Conservation (phyloP, 306 rosid species). For the Casuarina cunninghamiana region DNA sequence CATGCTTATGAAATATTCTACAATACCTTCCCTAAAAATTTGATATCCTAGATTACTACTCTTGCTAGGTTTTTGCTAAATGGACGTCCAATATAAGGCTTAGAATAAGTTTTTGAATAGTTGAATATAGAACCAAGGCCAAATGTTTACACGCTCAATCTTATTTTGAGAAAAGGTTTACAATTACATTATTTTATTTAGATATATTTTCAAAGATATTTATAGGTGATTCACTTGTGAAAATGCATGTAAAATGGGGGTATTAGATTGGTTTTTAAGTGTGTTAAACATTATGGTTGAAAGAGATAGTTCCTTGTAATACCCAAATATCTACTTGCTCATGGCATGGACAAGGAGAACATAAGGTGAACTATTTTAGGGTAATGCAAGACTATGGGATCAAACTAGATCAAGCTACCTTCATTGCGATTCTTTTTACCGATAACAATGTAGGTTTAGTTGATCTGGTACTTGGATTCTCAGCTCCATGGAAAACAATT, state of each 20-base stretch:
- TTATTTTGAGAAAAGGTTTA: constrained; percentile 72
- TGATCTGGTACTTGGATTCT: constrained; percentile 54
- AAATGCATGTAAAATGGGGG: constrained; percentile 82
- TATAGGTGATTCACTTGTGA: constrained; percentile 57
- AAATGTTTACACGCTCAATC: constrained; percentile 57
- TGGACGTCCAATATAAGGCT: constrained; percentile 54
- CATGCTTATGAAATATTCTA: constrained; percentile 50
- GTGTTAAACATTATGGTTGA: constrained; percentile 61
- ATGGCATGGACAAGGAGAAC: constrained; percentile 71
- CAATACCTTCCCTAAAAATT: constrained; percentile 38
- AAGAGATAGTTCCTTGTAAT: constrained; percentile 75
- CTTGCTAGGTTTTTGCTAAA: constrained; percentile 58
- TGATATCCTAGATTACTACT: constrained; percentile 72
- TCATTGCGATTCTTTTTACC: constrained; percentile 73
- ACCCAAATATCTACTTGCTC: constrained; percentile 75
- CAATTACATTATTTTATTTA: constrained; percentile 46
- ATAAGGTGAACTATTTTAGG: constrained; percentile 59
- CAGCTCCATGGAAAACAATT: constrained; percentile 49
- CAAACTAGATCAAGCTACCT: constrained; percentile 71
- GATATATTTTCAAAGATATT: constrained; percentile 43
- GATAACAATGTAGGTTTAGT: constrained; percentile 78
- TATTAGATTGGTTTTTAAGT: constrained; percentile 48
- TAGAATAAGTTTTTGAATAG: constrained; percentile 48
- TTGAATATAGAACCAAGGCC: constrained; percentile 53
- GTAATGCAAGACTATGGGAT: constrained; percentile 49